Evolutionary conservation across 1,139 yeast species (phyloP).

Genomic region (Suhomyces atakaporum): DNA sequence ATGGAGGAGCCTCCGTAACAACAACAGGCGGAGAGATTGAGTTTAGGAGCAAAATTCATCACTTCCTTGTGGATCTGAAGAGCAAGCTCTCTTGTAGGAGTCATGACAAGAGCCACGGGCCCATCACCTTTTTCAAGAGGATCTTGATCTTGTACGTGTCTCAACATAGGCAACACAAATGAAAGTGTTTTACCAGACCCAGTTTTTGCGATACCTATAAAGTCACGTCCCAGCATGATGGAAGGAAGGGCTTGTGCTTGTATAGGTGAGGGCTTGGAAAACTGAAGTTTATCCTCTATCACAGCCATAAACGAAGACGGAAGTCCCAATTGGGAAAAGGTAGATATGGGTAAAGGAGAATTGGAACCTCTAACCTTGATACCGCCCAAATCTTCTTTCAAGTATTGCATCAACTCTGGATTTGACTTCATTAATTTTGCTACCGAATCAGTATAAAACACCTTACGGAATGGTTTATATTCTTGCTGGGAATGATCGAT

Average conservation of each 20-base stretch:
- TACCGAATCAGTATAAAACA: slow-evolving; percentile 67
- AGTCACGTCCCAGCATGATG: slow-evolving; percentile 85
- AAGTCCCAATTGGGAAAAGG: slow-evolving; percentile 84
- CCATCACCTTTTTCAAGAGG: slow-evolving; percentile 57
- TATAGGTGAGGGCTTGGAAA: slow-evolving; percentile 75
- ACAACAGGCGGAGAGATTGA: slow-evolving; percentile 59
- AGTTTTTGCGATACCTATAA: slow-evolving; percentile 93
- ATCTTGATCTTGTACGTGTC: slow-evolving; percentile 77
- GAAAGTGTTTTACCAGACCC: slow-evolving; percentile 97
- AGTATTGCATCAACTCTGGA: slow-evolving; percentile 52
- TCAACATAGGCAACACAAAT: slow-evolving; percentile 76
- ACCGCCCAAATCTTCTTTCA: slow-evolving; percentile 62
- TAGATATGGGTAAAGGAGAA: slow-evolving; percentile 66
- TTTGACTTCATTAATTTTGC: slow-evolving; percentile 46
- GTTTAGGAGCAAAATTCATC: slow-evolving; percentile 53
- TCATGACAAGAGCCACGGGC: slow-evolving; percentile 77
- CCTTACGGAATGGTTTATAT: slow-evolving; percentile 58
- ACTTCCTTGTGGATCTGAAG: slow-evolving; percentile 78
- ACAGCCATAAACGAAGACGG: slow-evolving; percentile 58
- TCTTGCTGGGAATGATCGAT: slow-evolving; percentile 50
- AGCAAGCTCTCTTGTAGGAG: slow-evolving; percentile 95
- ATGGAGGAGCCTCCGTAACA: slow-evolving; percentile 95
- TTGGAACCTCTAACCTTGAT: slow-evolving; percentile 60
- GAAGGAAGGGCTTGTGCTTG: slow-evolving; percentile 93
- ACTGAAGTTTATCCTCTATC: slow-evolving; percentile 52